phyloP scores from a whole-genome alignment of 176 grass and related monocot genomes.

The Raddia distichophylla region DNA sequence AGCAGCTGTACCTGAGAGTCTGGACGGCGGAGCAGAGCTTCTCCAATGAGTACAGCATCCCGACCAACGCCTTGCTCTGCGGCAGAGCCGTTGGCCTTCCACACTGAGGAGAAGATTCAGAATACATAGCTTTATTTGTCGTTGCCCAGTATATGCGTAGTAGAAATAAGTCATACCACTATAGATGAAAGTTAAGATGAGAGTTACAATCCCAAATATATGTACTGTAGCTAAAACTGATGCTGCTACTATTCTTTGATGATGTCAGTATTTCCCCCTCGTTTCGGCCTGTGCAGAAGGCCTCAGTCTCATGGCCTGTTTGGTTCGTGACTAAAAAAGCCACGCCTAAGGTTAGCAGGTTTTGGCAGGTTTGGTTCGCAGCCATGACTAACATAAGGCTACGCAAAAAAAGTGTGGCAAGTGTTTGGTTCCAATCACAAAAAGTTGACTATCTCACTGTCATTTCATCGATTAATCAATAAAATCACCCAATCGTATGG shows the following conservation, averaged over 20 bases:
- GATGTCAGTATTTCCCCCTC: neutral
- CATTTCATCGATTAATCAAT: too few relatives aligned
- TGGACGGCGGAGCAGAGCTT: slow-evolving; percentile 80
- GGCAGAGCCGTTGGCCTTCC: slow-evolving; percentile 56
- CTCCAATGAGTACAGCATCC: slow-evolving; percentile 78
- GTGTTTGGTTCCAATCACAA: too few relatives aligned
- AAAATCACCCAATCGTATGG: too few relatives aligned
- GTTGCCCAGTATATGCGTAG: neutral
- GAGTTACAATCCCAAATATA: neutral
- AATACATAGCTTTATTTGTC: neutral
- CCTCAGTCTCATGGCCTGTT: neutral
- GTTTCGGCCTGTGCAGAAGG: slow-evolving; percentile 36
- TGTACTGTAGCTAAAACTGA: slow-evolving; percentile 23
- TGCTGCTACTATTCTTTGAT: slow-evolving; percentile 32
- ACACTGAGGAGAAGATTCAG: slow-evolving; percentile 43
- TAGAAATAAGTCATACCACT: slow-evolving; percentile 36
- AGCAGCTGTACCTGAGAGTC: slow-evolving; percentile 85
- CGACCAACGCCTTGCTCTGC: slow-evolving; percentile 66
- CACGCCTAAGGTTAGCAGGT: too few relatives aligned
- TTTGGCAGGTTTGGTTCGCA: too few relatives aligned
- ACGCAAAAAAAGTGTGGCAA: too few relatives aligned
- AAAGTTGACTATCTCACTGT: too few relatives aligned
- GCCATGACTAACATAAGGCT: too few relatives aligned
- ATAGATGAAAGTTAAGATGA: slow-evolving; percentile 32
- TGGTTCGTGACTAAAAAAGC: too few relatives aligned